Percentiles rank a stretch among this genome's conserved stretches.
Conservation (phyloP, 2,329 filamentous ascomycete species). For the Penicillium brasilianum region DNA sequence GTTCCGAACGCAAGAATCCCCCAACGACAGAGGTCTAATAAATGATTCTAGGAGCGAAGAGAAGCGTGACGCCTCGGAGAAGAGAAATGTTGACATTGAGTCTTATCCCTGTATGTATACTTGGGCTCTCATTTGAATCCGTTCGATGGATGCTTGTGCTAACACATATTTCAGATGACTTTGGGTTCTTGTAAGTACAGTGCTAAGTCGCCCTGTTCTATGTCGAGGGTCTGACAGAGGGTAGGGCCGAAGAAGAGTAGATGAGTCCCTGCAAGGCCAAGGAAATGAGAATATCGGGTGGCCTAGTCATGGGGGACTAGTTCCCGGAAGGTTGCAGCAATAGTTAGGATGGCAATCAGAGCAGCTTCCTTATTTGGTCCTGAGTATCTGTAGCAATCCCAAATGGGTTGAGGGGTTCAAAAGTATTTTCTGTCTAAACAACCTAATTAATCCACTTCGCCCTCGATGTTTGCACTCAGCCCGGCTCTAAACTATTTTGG, state of each 20-base stretch:
- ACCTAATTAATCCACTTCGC: neutral
- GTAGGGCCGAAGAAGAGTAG: conserved; percentile 2
- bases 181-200: conserved; percentile 5
- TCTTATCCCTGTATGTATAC: conserved; percentile 5
- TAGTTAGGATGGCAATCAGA: neutral
- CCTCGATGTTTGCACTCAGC: neutral
- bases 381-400: neutral
- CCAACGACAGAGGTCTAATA: neutral
- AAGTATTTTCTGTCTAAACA: neutral
- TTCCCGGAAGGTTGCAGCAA: neutral
- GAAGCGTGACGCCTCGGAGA: neutral
- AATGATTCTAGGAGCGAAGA: neutral
- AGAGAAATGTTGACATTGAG: neutral
- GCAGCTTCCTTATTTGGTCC: neutral
- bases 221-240: neutral
- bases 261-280: too few species aligned
- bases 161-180: conserved; percentile 1
- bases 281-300: too few species aligned
- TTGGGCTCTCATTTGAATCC: neutral
- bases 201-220: neutral
- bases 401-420: neutral
- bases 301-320: neutral
- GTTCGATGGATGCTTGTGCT: neutral
- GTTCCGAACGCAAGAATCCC: neutral
- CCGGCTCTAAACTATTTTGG: neutral